Base-by-base conservation (phyloP, 2,329 filamentous ascomycete genomes). In the Hypoxylon sp. region DNA sequence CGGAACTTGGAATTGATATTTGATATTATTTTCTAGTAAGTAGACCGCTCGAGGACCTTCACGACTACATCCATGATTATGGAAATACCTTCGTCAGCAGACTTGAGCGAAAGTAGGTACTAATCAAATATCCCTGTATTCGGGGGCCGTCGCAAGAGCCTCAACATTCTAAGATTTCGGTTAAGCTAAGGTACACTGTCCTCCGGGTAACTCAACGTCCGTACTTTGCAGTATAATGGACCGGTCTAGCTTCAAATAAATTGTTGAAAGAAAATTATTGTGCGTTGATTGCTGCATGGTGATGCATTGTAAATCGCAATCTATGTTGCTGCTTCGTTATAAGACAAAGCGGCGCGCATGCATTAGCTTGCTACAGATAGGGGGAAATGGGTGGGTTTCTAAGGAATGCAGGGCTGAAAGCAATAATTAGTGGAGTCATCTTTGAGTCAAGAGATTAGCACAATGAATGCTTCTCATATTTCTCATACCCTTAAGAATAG, bases 241-340 rank as follows among this genome's bases (percentile, higher is more conserved):
- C 20, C 17, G 30, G 35, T 30, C 48, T 14, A 54, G 59, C 37
- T 56, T n/a, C 13, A 46, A 46, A 10, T 8, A 53, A 14, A 61
- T 61, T 25, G 17, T 35, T 13, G 31, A 22, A 20, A n/a, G 37
- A 54, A 61, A 27, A 10, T 27, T 50, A 20, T 51, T 11, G 46
- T 35, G 51, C 31, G 22, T 60, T 10, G 17, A 60, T 37, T 49
- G 33, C 54, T 64, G 40, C 48, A 62, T 40, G 44, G 40, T 40
- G 27, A 64, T 68, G 56, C 59, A 31, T 46, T 67, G 61, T 44
- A 68, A 68, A 70, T 70, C 68, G 58, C 48, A 70, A 70, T 70
- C 49, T 59, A 64, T 58, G 11, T 42, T 57, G 61, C 35, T 68
- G 25, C 61, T 60, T 68, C 61, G 17, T 25, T 53, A 44, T 61